Conservation (phyloP, 768 basidiomycete genomes). For the Tephrocybe sp. region DNA sequence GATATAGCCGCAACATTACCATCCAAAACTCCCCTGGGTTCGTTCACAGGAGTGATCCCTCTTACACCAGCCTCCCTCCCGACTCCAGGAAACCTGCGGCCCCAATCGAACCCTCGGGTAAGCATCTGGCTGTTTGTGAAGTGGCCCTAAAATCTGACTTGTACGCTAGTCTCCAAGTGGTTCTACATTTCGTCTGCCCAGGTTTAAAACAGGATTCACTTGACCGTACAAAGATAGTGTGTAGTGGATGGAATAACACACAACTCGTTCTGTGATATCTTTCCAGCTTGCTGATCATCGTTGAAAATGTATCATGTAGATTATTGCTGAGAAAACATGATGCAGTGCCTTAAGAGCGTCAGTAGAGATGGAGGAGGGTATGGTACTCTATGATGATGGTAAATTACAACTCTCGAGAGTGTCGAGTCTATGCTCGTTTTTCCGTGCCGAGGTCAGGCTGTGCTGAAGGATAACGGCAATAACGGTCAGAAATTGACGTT, state of each 20-base stretch:
- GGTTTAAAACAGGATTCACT: conserved; percentile 42
- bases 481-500: conserved; percentile 86
- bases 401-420: conserved; percentile 17
- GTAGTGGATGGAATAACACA: not conserved
- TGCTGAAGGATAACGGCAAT: conserved; percentile 84
- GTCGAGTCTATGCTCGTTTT: conserved; percentile 28
- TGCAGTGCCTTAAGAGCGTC: not conserved
- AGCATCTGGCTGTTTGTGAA: conserved; percentile 24
- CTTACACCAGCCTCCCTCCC: conserved; percentile 65
- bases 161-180: conserved; percentile 76
- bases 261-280: not conserved
- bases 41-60: conserved; percentile 58
- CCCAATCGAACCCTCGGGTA: conserved; percentile 89
- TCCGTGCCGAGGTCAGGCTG: conserved; percentile 49
- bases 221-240: not conserved
- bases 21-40: conserved; percentile 73
- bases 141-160: conserved; percentile 3
- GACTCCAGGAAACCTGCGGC: conserved; percentile 85
- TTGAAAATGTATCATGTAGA: no score
- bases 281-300: not conserved
- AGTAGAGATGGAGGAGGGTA: conserved; percentile 15
- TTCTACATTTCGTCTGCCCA: conserved; percentile 93
- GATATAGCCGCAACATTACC: conserved; percentile 75
- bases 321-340: no score
- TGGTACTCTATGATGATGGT: conserved; percentile 11